Conservation (phyloP, 495 filamentous ascomycete genomes). For the Neurospora discreta region DNA sequence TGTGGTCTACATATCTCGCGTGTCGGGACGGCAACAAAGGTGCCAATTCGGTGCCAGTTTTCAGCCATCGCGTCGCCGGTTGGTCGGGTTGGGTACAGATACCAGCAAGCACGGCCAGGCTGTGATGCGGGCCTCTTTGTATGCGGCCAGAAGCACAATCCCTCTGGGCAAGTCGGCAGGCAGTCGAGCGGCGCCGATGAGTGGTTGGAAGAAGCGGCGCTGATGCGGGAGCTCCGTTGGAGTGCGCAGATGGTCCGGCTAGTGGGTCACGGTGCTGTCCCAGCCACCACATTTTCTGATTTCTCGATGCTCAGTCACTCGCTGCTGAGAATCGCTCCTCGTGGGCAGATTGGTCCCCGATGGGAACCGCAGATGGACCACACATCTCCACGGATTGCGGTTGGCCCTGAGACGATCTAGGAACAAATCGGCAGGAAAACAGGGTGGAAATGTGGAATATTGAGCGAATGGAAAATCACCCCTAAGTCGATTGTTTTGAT, state of each 20-base stretch:
- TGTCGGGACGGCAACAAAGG: slow-evolving; percentile 21
- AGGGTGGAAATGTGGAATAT: neutral
- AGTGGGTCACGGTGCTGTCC: slow-evolving; percentile 16
- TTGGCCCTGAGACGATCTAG: neutral
- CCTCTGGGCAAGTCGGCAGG: slow-evolving; percentile 10
- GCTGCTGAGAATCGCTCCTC: neutral
- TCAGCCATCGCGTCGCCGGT: neutral
- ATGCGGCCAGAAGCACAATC: slow-evolving; percentile 27
- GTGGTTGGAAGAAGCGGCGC: slow-evolving; percentile 13
- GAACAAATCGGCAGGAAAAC: neutral
- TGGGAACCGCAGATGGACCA: neutral
- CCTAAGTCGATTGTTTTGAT: neutral
- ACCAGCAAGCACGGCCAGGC: slow-evolving; percentile 1
- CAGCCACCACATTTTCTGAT: slow-evolving; percentile 23
- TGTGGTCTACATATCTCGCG: slow-evolving; percentile 9
- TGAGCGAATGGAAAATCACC: neutral
- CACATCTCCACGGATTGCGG: neutral
- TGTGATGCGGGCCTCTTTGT: slow-evolving; percentile 23
- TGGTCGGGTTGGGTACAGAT: slow-evolving; percentile 19
- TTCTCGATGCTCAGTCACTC: neutral
- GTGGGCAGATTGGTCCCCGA: neutral
- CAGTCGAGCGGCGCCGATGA: slow-evolving; percentile 9
- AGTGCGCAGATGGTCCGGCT: slow-evolving; percentile 2
- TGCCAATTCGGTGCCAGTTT: slow-evolving; percentile 8
- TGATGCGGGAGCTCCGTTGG: slow-evolving; percentile 16